These are phyloP conservation scores for Umbelopsis ramanniana DNA, from an alignment of 192 early-diverging fungal genomes.

Conservation along the genomic window DNA sequence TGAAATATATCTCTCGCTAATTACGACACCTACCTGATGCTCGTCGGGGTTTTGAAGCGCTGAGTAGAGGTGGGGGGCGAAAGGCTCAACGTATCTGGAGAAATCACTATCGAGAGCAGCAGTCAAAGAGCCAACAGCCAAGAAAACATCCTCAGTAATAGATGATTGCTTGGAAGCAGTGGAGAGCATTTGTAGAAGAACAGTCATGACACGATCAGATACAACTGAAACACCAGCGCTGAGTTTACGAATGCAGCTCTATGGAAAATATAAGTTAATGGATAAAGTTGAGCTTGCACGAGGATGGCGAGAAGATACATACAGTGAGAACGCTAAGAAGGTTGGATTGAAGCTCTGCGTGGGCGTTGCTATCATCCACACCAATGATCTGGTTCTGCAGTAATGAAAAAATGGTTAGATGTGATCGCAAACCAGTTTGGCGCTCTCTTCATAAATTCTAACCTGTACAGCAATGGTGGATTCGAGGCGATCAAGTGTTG, in stretches of 20 bases:
- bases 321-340: conserved; percentile 88
- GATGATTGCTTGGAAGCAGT: conserved; percentile 78
- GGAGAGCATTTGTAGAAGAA: conserved; percentile 76
- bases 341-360: conserved; percentile 91
- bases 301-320: conserved; percentile 5
- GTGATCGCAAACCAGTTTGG: not conserved
- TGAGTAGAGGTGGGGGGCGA: conserved; percentile 79
- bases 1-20: not conserved
- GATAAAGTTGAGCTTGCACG: not conserved
- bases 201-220: conserved; percentile 91
- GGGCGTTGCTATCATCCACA: conserved; percentile 79
- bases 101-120: conserved; percentile 87
- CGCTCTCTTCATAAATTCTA: not conserved
- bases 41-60: conserved; percentile 92
- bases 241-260: conserved; percentile 79
- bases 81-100: conserved; percentile 83
- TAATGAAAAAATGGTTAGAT: not conserved
- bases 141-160: conserved; percentile 88
- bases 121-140: conserved; percentile 87
- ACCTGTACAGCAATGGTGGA: conserved; percentile 56
- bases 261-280: conserved; percentile 13
- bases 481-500: conserved; percentile 82
- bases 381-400: conserved; percentile 76
- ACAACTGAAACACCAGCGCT: conserved; percentile 72
- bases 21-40: conserved; percentile 57